Evolutionary conservation across 345 rosid genomes (phyloP), one percentile per base, ranked within the genome.

Genomic region (Camelina sativa): DNA sequence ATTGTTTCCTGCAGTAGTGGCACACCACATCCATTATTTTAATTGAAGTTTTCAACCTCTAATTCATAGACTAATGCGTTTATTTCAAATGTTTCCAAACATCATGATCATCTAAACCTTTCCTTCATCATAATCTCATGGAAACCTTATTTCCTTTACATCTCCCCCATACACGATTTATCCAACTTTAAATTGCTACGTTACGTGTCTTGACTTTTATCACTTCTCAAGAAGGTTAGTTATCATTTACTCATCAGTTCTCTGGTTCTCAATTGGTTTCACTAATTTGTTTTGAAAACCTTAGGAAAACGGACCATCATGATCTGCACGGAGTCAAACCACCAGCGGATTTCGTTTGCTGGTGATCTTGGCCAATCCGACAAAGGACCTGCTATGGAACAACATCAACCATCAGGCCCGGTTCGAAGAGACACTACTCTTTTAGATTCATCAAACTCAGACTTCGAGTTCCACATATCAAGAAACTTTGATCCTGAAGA

Each of bases 381-480:
- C 12, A 68, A 41, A 28, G 35, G 35, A 28, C 69, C 79, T 0
- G 15, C 37, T 34, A 22, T 75, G 4, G 80, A 77, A 20, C 40
- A 43, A 53, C 40, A 41, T 43, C 80, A 63, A 53, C 64, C 56
- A 16, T 40, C 58, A 16, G 75, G 55, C 12, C 57, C 46, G 10
- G 38, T 76, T 13, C 62, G 86, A 64, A 79, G 88, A 59, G 93
- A 85, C 62, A 66, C 82, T 11, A 44, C 57, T 59, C 85, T 79
- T 8, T 53, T 84, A 53, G 93, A 85, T 37, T 82, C 88, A 8
- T 80, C 88, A 6, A 77, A 57, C 71, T 63, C 84, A n/a, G 96
- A 89, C 20, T 93, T 93, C 23, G 97, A 91, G 84, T 93, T 93
- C 87, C 82, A 74, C 72, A 65, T 73, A 43, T 79, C 81, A 47